phyloP scores from a whole-genome alignment of 495 filamentous ascomycete species.

The Beverwykella pulmonaria region DNA sequence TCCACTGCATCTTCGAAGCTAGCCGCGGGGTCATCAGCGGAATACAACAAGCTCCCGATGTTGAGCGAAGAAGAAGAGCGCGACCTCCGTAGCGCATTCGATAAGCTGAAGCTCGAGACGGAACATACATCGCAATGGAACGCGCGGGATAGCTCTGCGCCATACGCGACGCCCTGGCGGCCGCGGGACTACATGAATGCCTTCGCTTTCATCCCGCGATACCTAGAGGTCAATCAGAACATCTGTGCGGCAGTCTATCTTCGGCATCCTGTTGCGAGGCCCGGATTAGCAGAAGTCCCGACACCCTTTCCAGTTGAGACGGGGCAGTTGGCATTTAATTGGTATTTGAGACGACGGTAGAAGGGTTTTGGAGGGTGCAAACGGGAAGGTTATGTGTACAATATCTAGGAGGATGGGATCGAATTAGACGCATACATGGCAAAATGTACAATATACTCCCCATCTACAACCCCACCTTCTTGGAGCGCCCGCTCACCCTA shows the following conservation, averaged over 20 bases:
- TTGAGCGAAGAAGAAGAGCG: slow-evolving; percentile 23
- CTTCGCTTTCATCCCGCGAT: slow-evolving; percentile 93
- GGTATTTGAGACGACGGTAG: slow-evolving; percentile 86
- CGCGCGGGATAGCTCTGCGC: slow-evolving; percentile 66
- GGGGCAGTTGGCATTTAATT: slow-evolving; percentile 80
- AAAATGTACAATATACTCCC: slow-evolving; percentile 9
- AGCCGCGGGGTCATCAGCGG: not conserved
- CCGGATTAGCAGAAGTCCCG: slow-evolving; percentile 85
- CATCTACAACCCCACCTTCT: too few relatives aligned
- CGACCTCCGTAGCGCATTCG: slow-evolving; percentile 51
- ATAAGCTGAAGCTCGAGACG: slow-evolving; percentile 68
- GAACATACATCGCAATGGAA: slow-evolving; percentile 39
- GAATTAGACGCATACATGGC: not conserved
- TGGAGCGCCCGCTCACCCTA: too few relatives aligned
- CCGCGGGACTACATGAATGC: slow-evolving; percentile 85
- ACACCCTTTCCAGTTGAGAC: slow-evolving; percentile 70
- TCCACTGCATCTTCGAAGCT: slow-evolving; percentile 5
- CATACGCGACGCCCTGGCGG: slow-evolving; percentile 88
- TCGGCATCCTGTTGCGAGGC: slow-evolving; percentile 89
- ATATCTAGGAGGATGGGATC: not conserved
- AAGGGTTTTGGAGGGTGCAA: not conserved
- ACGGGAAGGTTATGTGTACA: not conserved
- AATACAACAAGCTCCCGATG: slow-evolving; percentile 18
- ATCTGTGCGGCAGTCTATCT: slow-evolving; percentile 95
- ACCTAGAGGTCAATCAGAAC: slow-evolving; percentile 95